Conservation (phyloP, 495 filamentous ascomycete genomes). For the Podospora appendiculata region DNA sequence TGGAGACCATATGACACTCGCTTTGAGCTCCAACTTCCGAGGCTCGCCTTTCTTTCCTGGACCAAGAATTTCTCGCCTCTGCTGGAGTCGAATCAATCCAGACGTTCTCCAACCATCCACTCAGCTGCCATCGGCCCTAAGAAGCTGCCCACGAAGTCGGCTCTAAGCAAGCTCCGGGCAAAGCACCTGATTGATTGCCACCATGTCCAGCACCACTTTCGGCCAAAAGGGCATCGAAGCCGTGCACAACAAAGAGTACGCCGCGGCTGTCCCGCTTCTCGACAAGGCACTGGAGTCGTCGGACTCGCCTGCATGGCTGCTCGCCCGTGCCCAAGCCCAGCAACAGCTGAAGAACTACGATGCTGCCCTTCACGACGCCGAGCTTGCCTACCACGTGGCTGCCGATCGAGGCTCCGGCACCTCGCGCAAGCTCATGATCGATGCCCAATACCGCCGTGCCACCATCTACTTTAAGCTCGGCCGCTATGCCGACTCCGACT, state of each 20-base stretch:
- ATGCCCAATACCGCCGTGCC: constrained; percentile 73
- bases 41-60: too few species aligned
- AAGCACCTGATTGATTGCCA: neutral
- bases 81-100: too few species aligned
- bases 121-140: neutral
- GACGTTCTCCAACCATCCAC: neutral
- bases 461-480: constrained; percentile 64
- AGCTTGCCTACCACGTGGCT: constrained; percentile 64
- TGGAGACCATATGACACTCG: too few species aligned
- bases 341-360: constrained; percentile 47
- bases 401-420: constrained; percentile 49
- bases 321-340: constrained; percentile 80
- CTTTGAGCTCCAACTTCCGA: too few species aligned
- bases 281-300: constrained; percentile 67
- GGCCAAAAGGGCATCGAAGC: constrained; percentile 46
- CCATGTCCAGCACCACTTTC: constrained; percentile 22
- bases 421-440: constrained; percentile 71
- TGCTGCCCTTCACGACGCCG: constrained; percentile 71
- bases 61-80: too few species aligned
- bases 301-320: constrained; percentile 71
- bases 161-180: neutral
- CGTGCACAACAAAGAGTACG: constrained; percentile 53
- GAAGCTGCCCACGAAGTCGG: neutral
- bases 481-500: constrained; percentile 67
- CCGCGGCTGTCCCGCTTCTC: constrained; percentile 60